phyloP scores from a whole-genome alignment of 2,329 filamentous ascomycete genomes.

The Curvularia spicifera region DNA sequence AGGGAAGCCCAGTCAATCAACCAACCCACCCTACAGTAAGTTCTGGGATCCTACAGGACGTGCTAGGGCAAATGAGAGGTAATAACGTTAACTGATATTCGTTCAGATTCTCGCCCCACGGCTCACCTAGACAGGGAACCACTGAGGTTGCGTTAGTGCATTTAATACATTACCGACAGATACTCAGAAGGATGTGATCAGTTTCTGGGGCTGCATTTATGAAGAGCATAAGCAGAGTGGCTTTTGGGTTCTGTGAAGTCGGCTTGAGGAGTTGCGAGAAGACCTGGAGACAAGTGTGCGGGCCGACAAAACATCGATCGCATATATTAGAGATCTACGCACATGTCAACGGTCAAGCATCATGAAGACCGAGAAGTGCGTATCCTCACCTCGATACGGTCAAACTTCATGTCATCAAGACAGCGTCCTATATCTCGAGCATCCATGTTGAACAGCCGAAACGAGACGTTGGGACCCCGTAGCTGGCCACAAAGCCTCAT shows the following conservation, averaged over 20 bases:
- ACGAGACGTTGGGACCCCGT: neutral
- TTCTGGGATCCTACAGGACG: too few relatives aligned
- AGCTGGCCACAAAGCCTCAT: neutral
- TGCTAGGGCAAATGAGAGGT: too few relatives aligned
- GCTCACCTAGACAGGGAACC: too few relatives aligned
- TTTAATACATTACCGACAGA: too few relatives aligned
- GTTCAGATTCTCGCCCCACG: too few relatives aligned
- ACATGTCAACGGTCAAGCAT: neutral
- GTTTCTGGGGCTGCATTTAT: neutral
- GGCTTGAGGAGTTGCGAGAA: conserved; percentile 1
- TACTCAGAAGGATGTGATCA: neutral
- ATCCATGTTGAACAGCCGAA: conserved; percentile 2
- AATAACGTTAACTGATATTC: too few relatives aligned
- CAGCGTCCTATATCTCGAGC: neutral
- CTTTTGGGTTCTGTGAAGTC: neutral
- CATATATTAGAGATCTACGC: neutral
- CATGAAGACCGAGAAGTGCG: too few relatives aligned
- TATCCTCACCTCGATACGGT: neutral
- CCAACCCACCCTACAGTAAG: too few relatives aligned
- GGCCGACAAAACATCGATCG: conserved; percentile 1
- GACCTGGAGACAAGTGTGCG: neutral
- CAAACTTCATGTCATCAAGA: conserved; percentile 2
- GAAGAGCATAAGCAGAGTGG: neutral
- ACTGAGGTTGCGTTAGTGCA: too few relatives aligned
- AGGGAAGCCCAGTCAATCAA: too few relatives aligned